Conservation (phyloP, 768 basidiomycete genomes). For the Austroboletus festivus region DNA sequence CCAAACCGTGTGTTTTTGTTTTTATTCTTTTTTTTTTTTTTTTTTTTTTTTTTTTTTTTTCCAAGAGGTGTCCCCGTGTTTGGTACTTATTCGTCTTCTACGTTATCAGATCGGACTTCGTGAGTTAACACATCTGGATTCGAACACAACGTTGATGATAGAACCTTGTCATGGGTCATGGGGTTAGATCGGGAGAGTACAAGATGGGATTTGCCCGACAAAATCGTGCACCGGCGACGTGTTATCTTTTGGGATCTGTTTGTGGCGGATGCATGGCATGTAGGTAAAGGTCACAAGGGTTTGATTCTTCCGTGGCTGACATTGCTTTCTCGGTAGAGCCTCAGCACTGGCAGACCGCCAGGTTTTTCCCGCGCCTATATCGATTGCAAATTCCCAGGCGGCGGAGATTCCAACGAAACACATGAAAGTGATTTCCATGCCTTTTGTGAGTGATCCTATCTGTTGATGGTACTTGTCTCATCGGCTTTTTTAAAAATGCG, state of each 20-base stretch:
- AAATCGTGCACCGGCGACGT: slow-evolving; percentile 62
- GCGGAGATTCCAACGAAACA: slow-evolving; percentile 1
- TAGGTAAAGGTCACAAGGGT: slow-evolving; percentile 26
- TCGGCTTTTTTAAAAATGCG: background rate
- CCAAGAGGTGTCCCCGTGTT: background rate
- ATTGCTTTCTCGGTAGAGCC: slow-evolving; percentile 42
- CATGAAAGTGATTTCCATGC: slow-evolving; percentile 23
- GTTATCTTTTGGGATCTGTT: slow-evolving; percentile 79
- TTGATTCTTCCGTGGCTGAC: slow-evolving; percentile 10
- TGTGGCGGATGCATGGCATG: slow-evolving; percentile 67
- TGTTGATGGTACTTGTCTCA: background rate
- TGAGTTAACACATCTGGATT: slow-evolving; percentile 35
- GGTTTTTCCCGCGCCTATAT: slow-evolving; percentile 62
- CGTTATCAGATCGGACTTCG: slow-evolving; percentile 60
- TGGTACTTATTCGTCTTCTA: slow-evolving; percentile 11
- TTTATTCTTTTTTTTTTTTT: slow-evolving; percentile 18
- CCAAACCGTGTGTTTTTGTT: slow-evolving; percentile 49
- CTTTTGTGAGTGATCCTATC: slow-evolving; percentile 28
- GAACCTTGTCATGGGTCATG: slow-evolving; percentile 10
- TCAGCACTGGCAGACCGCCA: slow-evolving; percentile 70
- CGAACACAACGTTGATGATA: slow-evolving; percentile 4
- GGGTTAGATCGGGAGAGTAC: slow-evolving; percentile 57
- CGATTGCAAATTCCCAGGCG: slow-evolving; percentile 60
- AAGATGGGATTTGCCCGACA: slow-evolving; percentile 59
- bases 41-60: slow-evolving; percentile 2